Evolutionary conservation across 208 protist genomes (phyloP).

Genomic region (Wallacemonas sp.): DNA sequence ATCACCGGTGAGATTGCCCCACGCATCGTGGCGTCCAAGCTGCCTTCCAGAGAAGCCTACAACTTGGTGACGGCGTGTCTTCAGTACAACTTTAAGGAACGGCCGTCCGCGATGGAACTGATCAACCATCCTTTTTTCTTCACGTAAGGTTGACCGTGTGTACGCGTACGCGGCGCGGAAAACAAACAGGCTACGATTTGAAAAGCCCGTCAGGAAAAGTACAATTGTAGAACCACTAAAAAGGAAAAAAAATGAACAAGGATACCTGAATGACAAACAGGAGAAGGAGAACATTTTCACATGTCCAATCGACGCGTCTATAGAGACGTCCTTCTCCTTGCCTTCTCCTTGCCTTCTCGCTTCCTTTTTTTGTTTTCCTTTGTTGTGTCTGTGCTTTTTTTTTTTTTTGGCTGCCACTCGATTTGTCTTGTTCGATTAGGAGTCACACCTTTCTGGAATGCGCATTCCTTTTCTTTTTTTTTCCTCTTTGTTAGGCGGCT

Average conservation of each 20-base stretch:
- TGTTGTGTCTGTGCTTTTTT: background rate
- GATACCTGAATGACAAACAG: background rate
- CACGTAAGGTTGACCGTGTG: background rate
- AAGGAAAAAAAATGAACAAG: background rate
- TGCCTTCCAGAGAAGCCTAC: constrained; percentile 28
- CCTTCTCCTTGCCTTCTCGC: too few species aligned
- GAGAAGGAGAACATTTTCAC: too few species aligned
- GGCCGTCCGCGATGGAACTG: constrained; percentile 50
- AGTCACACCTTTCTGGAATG: too few species aligned
- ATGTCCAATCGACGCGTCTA: too few species aligned
- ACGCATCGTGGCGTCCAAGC: background rate
- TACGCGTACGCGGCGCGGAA: background rate
- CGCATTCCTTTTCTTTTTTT: too few species aligned
- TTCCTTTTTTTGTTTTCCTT: background rate
- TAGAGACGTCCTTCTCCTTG: too few species aligned
- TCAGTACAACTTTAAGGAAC: constrained; percentile 25
- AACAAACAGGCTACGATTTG: background rate
- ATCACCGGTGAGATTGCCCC: constrained; percentile 27
- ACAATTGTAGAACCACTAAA: too few species aligned
- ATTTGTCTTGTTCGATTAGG: too few species aligned
- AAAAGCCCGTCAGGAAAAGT: too few species aligned
- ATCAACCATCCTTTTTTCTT: constrained; percentile 60
- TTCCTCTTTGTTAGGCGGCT: too few species aligned
- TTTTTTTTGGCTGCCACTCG: too few species aligned
- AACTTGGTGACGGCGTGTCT: constrained; percentile 48